Evolutionary conservation across 2,329 filamentous ascomycete genomes (phyloP).

Genomic region (Ciborinia camelliae): DNA sequence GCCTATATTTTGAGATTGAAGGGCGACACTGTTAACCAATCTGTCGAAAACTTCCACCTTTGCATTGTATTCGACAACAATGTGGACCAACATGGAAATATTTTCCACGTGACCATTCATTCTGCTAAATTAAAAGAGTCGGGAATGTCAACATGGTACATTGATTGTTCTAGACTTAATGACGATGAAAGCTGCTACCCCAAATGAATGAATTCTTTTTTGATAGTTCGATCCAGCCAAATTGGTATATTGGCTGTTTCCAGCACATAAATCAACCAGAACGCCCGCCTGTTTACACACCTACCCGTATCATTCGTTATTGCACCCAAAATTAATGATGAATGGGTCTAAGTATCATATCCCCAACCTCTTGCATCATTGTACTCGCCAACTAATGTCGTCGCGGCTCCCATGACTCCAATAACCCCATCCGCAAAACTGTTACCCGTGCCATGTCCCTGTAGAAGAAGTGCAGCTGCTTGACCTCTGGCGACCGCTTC

Average conservation of each 20-base stretch:
- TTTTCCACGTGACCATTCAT: neutral
- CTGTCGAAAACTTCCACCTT: neutral
- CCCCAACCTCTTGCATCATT: conserved; percentile 31
- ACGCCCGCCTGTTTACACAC: neutral
- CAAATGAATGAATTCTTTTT: no score
- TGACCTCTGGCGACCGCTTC: conserved; percentile 27
- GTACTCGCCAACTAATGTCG: conserved; percentile 28
- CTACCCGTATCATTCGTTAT: no score
- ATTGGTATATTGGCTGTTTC: neutral
- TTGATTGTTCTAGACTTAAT: neutral
- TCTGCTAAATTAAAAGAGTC: neutral
- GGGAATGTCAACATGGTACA: neutral
- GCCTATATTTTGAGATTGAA: neutral
- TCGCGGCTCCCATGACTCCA: conserved; percentile 46
- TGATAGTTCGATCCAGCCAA: neutral
- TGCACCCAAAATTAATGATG: neutral
- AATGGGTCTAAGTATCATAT: conserved; percentile 24
- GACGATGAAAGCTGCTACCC: neutral
- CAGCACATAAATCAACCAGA: neutral
- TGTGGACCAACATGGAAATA: neutral
- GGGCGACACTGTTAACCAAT: neutral
- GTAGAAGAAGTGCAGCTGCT: conserved; percentile 18
- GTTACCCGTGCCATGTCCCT: conserved; percentile 39
- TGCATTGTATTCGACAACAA: neutral
- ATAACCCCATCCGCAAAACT: conserved; percentile 42